A percentile compares a stretch with the other conserved stretches of the same genome.
These are phyloP conservation scores for Scutellaria barbata DNA, from an alignment of 257 asterid genomes.

Conservation along the genomic window DNA sequence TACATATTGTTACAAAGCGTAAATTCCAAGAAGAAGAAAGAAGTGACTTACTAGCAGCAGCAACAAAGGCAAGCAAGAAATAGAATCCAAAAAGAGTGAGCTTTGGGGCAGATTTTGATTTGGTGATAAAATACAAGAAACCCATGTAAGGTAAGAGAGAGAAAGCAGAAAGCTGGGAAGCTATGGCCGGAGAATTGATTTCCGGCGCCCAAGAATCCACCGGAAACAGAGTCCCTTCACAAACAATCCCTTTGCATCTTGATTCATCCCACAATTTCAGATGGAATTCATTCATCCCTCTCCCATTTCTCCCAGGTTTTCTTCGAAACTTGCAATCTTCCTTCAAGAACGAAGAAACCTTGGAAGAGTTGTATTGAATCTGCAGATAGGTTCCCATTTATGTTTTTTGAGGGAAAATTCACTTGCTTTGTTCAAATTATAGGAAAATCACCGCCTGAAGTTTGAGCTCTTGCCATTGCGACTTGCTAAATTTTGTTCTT, in stretches of 20 bases:
- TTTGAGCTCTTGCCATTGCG: too few species aligned
- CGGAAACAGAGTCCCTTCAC: conserved; percentile 58
- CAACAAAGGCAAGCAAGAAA: conserved; percentile 90
- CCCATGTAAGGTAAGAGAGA: conserved; percentile 88
- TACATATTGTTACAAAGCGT: too few species aligned
- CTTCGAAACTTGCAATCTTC: conserved; percentile 18
- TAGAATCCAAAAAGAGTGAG: conserved; percentile 95
- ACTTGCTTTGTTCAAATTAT: too few species aligned
- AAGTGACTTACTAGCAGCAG: conserved; percentile 76
- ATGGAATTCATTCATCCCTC: conserved; percentile 32
- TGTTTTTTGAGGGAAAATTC: background rate
- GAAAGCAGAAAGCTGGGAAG: conserved; percentile 86
- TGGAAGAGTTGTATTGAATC: conserved; percentile 35
- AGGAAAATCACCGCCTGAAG: too few species aligned
- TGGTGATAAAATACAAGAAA: conserved; percentile 83
- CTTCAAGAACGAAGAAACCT: conserved; percentile 35
- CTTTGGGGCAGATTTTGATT: conserved; percentile 83
- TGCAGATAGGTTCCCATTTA: conserved; percentile 40
- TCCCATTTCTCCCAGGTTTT: conserved; percentile 25
- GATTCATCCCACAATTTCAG: conserved; percentile 29
- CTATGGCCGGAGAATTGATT: conserved; percentile 79
- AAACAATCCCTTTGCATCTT: conserved; percentile 27
- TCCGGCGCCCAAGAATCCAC: conserved; percentile 96
- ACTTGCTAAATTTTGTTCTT: too few species aligned
- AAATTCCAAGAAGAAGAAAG: conserved; percentile 30